Conservation (phyloP, 2,329 filamentous ascomycete genomes). For the Fusarium veterinarium region DNA sequence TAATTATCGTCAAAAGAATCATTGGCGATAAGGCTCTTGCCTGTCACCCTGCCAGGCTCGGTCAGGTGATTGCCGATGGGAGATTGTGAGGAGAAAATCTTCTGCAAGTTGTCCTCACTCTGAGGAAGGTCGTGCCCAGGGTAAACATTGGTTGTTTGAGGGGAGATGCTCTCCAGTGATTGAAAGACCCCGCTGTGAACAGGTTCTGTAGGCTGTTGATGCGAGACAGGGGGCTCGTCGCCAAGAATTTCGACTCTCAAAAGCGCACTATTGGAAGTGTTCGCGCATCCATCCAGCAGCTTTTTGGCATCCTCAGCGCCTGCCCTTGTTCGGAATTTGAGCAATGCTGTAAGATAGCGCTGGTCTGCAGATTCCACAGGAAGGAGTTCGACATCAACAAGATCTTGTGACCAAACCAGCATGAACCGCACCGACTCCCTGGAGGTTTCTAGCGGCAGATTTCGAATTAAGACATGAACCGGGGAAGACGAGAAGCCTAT, state of each 20-base stretch:
- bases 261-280: conserved; percentile 53
- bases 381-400: conserved; percentile 63
- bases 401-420: conserved; percentile 69
- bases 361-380: conserved; percentile 62
- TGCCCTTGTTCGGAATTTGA: conserved; percentile 64
- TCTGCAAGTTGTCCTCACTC: conserved; percentile 66
- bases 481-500: conserved; percentile 51
- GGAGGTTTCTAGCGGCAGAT: conserved; percentile 64
- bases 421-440: conserved; percentile 67
- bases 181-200: conserved; percentile 71
- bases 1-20: conserved; percentile 70
- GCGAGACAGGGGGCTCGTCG: conserved; percentile 49
- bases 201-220: conserved; percentile 43
- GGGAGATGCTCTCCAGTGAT: conserved; percentile 70
- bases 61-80: conserved; percentile 77
- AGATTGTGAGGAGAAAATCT: conserved; percentile 78
- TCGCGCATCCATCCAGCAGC: conserved; percentile 66
- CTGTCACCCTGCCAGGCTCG: conserved; percentile 69
- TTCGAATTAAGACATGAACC: conserved; percentile 63
- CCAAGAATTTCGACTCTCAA: conserved; percentile 65
- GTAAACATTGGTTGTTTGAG: conserved; percentile 65
- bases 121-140: conserved; percentile 69
- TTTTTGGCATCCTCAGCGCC: conserved; percentile 68
- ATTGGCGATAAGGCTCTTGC: conserved; percentile 79
- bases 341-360: conserved; percentile 63